A percentile compares a stretch with the other conserved stretches of the same genome.
Evolutionary conservation across 73 alveolate species (phyloP).

Genomic region (Blepharisma japonicum): DNA sequence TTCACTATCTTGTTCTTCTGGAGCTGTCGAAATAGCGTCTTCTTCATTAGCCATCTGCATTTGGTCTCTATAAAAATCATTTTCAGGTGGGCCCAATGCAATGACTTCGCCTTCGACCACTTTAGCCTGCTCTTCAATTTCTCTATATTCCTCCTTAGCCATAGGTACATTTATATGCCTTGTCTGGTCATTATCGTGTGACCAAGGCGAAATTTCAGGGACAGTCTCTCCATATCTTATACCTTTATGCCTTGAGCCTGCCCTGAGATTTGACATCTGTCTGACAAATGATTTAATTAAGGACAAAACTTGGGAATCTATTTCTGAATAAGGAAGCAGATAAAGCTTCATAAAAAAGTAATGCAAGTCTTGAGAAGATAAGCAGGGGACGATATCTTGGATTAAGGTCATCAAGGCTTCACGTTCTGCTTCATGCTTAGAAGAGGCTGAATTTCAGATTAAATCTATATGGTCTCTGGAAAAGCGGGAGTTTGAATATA

Average conservation of each 20-base stretch:
- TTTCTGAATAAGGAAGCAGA: not conserved
- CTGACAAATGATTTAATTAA: not conserved
- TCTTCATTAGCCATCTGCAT: no score
- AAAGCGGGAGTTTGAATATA: conserved; percentile 1
- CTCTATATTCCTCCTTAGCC: no score
- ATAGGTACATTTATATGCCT: no score
- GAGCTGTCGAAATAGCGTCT: no score
- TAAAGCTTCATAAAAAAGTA: not conserved
- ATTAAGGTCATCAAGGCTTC: conserved; percentile 15
- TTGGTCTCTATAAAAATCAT: no score
- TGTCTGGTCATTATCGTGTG: no score
- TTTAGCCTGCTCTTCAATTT: no score
- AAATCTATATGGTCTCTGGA: not conserved
- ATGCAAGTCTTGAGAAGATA: not conserved
- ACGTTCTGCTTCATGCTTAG: conserved; percentile 24
- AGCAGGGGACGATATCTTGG: conserved; percentile 9
- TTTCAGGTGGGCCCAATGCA: no score
- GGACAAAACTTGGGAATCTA: not conserved
- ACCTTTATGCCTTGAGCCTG: not conserved
- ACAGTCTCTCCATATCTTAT: no score
- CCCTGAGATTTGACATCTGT: not conserved
- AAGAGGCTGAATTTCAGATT: not conserved
- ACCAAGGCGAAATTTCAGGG: no score
- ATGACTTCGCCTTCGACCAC: no score
- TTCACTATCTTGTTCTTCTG: no score